Percentiles rank a stretch among this genome's conserved stretches.
Conservation (phyloP, 345 rosid species). For the Toxicodendron radicans region DNA sequence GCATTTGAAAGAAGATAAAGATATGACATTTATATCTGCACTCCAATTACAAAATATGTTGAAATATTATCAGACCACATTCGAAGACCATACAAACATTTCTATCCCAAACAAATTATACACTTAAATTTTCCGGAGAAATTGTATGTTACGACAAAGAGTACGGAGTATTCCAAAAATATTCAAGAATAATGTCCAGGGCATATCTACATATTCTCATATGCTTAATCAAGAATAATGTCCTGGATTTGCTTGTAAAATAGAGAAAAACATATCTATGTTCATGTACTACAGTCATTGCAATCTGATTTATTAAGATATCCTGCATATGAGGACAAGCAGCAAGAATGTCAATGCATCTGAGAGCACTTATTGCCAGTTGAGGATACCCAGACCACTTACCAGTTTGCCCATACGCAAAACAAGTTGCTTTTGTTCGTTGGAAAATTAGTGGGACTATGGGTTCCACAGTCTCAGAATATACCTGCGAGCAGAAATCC, state of each 20-base stretch:
- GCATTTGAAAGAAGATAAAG: neutral
- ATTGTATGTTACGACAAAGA: neutral
- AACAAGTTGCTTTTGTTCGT: conserved; percentile 61
- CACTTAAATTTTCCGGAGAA: neutral
- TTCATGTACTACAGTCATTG: neutral
- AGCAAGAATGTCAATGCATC: neutral
- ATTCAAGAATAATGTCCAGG: neutral
- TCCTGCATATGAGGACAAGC: neutral
- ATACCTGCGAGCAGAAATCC: conserved; percentile 35
- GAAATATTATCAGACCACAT: neutral
- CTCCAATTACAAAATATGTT: neutral
- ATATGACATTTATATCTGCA: neutral
- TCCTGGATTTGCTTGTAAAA: neutral
- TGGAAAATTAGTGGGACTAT: conserved; percentile 56
- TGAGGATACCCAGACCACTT: conserved; percentile 20
- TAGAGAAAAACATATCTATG: neutral
- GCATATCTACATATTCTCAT: neutral
- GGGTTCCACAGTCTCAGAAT: conserved; percentile 58
- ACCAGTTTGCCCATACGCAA: conserved; percentile 68
- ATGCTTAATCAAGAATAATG: neutral
- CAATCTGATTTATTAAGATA: neutral
- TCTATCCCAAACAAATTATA: neutral
- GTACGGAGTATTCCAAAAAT: neutral
- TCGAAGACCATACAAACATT: neutral
- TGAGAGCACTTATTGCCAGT: neutral